Conservation (phyloP, 306 rosid species). For the Trifolium pratense region DNA sequence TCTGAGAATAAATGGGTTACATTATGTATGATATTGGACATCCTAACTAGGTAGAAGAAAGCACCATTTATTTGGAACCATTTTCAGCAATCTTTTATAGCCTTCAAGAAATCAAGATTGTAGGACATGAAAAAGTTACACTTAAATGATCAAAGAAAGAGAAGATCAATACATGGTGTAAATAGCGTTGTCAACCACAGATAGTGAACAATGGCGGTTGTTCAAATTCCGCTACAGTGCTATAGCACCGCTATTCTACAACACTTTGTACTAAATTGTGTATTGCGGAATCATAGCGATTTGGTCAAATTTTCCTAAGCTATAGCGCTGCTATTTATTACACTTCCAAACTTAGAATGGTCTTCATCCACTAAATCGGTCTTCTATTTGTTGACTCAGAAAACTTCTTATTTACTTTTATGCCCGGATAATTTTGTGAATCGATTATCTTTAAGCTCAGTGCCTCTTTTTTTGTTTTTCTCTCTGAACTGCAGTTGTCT, state of each 20-base stretch:
- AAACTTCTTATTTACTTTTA: background rate
- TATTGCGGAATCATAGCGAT: background rate
- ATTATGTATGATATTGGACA: no score
- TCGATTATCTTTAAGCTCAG: background rate
- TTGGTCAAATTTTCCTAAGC: background rate
- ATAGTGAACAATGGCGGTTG: background rate
- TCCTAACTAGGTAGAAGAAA: no score
- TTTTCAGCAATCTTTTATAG: no score
- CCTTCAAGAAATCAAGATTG: background rate
- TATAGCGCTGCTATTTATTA: background rate
- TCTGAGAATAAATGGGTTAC: no score
- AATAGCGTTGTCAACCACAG: background rate
- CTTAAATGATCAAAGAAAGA: conserved; percentile 18
- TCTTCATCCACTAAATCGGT: conserved; percentile 1
- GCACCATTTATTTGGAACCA: no score
- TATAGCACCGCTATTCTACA: background rate
- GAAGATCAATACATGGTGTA: background rate
- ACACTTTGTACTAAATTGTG: background rate
- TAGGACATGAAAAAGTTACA: background rate
- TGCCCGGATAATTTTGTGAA: background rate
- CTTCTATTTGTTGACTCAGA: background rate
- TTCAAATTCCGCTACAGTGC: background rate
- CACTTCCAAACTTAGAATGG: background rate
- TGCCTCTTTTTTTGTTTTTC: conserved; percentile 8
- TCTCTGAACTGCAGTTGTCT: background rate